These are phyloP conservation scores for Dactylellina drechsleri DNA, from an alignment of 2,329 filamentous ascomycete genomes.

Conservation along the genomic window DNA sequence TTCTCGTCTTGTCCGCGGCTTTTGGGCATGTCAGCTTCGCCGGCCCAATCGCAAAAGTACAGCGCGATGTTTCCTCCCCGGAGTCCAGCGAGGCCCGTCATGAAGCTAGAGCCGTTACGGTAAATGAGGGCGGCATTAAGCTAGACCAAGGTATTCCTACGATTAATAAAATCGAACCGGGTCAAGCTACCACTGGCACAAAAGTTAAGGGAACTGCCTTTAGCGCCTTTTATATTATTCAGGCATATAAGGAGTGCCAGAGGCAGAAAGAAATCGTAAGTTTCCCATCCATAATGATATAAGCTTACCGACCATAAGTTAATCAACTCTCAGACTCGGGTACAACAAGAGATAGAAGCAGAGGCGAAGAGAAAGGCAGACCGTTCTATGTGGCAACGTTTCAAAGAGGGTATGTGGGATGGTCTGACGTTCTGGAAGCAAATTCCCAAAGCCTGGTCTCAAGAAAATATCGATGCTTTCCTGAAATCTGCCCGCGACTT, in stretches of 20 bases:
- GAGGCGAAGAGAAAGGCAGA: neutral
- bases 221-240: neutral
- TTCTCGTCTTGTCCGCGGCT: constrained; percentile 4
- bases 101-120: constrained; percentile 4
- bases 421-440: neutral
- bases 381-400: neutral
- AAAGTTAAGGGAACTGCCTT: too few species aligned
- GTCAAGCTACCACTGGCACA: neutral
- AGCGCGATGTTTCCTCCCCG: neutral
- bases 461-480: constrained; percentile 17
- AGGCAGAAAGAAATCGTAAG: neutral
- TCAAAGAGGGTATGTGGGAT: neutral
- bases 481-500: constrained; percentile 22
- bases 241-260: neutral
- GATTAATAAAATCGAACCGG: neutral
- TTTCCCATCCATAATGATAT: neutral
- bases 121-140: neutral
- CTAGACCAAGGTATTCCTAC: too few species aligned
- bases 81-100: neutral
- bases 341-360: neutral
- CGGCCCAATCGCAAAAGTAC: constrained; percentile 8
- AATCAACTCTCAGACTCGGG: neutral
- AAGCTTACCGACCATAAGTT: neutral
- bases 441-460: constrained; percentile 13
- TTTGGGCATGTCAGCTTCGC: constrained; percentile 7